Conservation (phyloP, 768 basidiomycete species). For the Tulasnella sp. region DNA sequence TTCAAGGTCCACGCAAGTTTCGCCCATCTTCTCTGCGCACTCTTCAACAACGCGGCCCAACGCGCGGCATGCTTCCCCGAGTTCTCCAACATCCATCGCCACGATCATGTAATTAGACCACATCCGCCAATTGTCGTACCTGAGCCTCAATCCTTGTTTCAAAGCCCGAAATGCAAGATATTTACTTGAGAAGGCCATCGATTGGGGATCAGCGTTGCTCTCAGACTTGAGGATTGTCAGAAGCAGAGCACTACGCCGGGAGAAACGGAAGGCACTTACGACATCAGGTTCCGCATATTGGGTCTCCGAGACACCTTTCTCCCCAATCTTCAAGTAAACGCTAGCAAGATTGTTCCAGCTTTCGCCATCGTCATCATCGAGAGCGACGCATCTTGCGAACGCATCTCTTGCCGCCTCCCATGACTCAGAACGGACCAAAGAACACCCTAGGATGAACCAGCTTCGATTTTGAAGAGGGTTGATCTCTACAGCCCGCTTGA, state of each 20-base stretch:
- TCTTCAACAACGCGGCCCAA: conserved; percentile 69
- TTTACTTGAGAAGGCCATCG: conserved; percentile 42
- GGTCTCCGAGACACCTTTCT: conserved; percentile 24
- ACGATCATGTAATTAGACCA: conserved; percentile 97
- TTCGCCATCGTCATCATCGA: conserved; percentile 94
- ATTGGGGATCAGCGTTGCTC: conserved; percentile 16
- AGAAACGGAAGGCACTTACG: conserved; percentile 5
- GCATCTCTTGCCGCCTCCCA: conserved; percentile 78
- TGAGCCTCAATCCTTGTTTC: conserved; percentile 71
- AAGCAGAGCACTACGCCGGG: neutral
- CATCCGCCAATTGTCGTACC: conserved; percentile 92
- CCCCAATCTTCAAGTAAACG: conserved; percentile 74
- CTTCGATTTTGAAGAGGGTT: conserved; percentile 77
- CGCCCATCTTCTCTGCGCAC: conserved; percentile 38
- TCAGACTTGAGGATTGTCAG: conserved; percentile 1
- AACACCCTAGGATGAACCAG: conserved; percentile 96
- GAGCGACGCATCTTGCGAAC: conserved; percentile 71
- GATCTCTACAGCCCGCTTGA: conserved; percentile 67
- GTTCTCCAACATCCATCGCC: conserved; percentile 82
- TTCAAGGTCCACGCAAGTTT: conserved; percentile 62
- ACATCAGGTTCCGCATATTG: conserved; percentile 25
- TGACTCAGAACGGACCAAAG: conserved; percentile 63
- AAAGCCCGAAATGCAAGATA: conserved; percentile 85
- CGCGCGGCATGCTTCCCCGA: conserved; percentile 76
- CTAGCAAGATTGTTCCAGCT: conserved; percentile 97